Evolutionary conservation across 768 basidiomycete species (phyloP).

Genomic region (Galerina sulciceps): DNA sequence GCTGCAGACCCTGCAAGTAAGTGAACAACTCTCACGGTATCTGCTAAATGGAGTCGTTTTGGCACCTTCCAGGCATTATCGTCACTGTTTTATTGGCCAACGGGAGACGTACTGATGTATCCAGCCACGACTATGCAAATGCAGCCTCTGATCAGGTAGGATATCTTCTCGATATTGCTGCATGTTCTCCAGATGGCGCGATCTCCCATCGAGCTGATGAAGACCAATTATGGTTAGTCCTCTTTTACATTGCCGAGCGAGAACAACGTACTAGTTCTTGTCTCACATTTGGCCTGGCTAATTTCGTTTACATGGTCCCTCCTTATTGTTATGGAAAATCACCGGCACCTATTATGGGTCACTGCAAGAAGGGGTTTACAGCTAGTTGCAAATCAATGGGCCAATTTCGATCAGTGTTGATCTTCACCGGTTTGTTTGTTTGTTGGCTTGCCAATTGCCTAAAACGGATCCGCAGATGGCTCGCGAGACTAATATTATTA

Average conservation of each 20-base stretch:
- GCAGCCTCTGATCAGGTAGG: slow-evolving; percentile 52
- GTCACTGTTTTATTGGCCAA: slow-evolving; percentile 55
- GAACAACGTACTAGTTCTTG: too few relatives aligned
- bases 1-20: slow-evolving; percentile 66
- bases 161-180: slow-evolving; percentile 49
- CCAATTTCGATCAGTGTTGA: too few relatives aligned
- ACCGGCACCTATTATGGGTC: slow-evolving; percentile 69
- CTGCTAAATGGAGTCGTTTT: slow-evolving; percentile 5
- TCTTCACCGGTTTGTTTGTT: too few relatives aligned
- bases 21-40: neutral
- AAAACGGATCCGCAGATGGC: too few relatives aligned
- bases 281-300: slow-evolving; percentile 42
- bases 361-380: slow-evolving; percentile 37
- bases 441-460: too few relatives aligned
- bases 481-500: too few relatives aligned
- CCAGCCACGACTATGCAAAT: slow-evolving; percentile 36
- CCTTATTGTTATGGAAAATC: too few relatives aligned
- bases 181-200: slow-evolving; percentile 52
- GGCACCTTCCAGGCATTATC: slow-evolving; percentile 45
- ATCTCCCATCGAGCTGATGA: slow-evolving; percentile 60
- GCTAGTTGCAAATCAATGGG: too few relatives aligned
- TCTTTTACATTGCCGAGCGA: neutral
- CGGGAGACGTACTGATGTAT: slow-evolving; percentile 46
- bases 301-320: slow-evolving; percentile 66
- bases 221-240: slow-evolving; percentile 56